Evolutionary conservation across 192 early-diverging fungal species (phyloP).

Genomic region (Mortierella alpina): DNA sequence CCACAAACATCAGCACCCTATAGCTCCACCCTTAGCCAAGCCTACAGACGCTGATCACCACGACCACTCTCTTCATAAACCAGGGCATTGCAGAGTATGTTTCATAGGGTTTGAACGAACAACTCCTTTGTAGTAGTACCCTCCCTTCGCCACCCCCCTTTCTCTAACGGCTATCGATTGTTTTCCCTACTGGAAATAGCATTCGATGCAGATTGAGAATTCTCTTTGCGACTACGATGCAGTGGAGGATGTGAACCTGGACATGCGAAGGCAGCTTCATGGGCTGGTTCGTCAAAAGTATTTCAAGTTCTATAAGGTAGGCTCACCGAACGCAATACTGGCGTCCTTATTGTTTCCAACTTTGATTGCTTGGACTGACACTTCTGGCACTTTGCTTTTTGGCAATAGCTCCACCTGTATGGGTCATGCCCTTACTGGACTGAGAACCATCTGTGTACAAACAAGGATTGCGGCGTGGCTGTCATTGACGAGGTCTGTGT

Average conservation of each 20-base stretch:
- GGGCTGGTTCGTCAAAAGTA: slow-evolving; percentile 84
- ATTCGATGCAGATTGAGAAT: slow-evolving; percentile 64
- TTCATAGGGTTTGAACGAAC: background rate
- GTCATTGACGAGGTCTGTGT: slow-evolving; percentile 76
- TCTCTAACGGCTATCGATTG: background rate
- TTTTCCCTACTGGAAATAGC: slow-evolving; percentile 26
- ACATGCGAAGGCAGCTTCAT: slow-evolving; percentile 70
- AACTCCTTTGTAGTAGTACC: too few relatives aligned
- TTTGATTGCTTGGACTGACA: background rate
- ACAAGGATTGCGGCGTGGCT: slow-evolving; percentile 86
- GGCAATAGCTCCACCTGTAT: slow-evolving; percentile 81
- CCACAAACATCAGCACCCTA: background rate
- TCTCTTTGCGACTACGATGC: slow-evolving; percentile 76
- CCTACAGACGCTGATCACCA: background rate
- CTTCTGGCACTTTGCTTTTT: background rate
- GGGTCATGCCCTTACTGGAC: slow-evolving; percentile 92
- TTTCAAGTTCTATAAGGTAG: slow-evolving; percentile 89
- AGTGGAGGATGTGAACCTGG: slow-evolving; percentile 78
- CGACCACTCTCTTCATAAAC: slow-evolving; percentile 12
- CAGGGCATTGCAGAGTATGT: slow-evolving; percentile 17
- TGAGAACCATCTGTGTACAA: slow-evolving; percentile 83
- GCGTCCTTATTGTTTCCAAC: background rate
- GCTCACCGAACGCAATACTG: background rate
- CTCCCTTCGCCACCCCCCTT: too few relatives aligned
- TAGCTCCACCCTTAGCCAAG: background rate